A percentile compares a stretch with the other conserved stretches of the same genome.
Evolutionary conservation across 2,329 filamentous ascomycete species (phyloP).

Genomic region (Aspergillus vadensis): DNA sequence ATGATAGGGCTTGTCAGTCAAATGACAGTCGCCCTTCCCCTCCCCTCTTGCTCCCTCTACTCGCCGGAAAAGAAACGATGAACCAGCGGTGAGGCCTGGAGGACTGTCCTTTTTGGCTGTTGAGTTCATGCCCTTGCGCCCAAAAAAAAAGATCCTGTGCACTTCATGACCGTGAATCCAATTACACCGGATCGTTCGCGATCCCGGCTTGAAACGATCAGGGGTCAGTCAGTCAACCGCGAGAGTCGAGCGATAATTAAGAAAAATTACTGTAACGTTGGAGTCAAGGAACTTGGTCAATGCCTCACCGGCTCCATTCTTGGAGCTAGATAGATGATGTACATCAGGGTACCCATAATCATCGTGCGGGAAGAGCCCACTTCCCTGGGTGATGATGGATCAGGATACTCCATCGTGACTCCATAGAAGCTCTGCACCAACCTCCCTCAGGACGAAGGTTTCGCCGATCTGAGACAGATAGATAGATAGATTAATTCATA

Average conservation of each 20-base stretch:
- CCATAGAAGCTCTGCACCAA: not conserved
- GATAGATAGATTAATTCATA: not conserved
- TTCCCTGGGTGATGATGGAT: not conserved
- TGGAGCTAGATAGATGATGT: constrained; percentile 4
- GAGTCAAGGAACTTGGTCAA: not conserved
- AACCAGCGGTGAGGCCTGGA: constrained; percentile 24
- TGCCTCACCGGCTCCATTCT: constrained; percentile 8
- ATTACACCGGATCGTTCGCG: constrained; percentile 6
- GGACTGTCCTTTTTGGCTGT: not conserved
- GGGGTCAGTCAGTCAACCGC: not conserved
- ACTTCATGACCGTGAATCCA: not conserved
- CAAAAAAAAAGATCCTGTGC: not conserved
- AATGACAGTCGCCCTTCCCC: constrained; percentile 12
- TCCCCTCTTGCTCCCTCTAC: constrained; percentile 4
- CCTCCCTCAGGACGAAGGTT: not conserved
- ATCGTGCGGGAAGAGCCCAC: constrained; percentile 6
- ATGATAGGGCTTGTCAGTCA: constrained; percentile 21
- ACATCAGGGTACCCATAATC: constrained; percentile 1
- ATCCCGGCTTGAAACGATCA: not conserved
- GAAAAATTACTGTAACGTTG: not conserved
- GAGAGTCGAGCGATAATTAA: not conserved
- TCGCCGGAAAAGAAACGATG: constrained; percentile 1
- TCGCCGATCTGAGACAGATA: too few relatives aligned
- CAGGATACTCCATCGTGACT: not conserved
- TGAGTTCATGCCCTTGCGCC: constrained; percentile 9